phyloP scores from a whole-genome alignment of 371 early-diverging fungal species.

The Mucor plumbeus region DNA sequence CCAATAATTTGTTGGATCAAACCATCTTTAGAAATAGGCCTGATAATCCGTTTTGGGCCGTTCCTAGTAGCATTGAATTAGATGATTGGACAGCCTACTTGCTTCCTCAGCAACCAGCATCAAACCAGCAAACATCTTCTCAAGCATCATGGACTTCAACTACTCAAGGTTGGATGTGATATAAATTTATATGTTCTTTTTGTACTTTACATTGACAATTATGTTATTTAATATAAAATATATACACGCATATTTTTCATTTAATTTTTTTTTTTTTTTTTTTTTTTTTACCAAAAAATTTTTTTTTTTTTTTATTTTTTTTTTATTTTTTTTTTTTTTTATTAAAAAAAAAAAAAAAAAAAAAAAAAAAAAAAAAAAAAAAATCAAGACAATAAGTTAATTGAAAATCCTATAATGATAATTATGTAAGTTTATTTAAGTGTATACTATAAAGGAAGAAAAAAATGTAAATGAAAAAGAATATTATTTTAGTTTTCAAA shows the following conservation, averaged over 20 bases:
- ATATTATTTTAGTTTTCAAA: constrained; percentile 34
- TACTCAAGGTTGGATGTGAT: constrained; percentile 14
- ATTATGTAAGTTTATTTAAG: neutral
- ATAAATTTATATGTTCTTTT: neutral
- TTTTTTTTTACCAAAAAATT: too few relatives aligned
- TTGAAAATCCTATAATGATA: neutral
- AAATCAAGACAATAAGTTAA: too few relatives aligned
- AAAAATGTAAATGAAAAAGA: neutral
- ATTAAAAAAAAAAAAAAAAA: too few relatives aligned
- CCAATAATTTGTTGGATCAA: constrained; percentile 15
- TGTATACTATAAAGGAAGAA: neutral
- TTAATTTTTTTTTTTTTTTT: too few relatives aligned
- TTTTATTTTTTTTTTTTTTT: too few relatives aligned
- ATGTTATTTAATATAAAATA: too few relatives aligned
- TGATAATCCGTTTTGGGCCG: constrained; percentile 56
- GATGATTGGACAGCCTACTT: constrained; percentile 54
- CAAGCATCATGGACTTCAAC: constrained; percentile 8
- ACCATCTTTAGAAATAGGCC: constrained; percentile 46
- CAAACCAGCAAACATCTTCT: neutral
- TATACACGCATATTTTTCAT: too few relatives aligned
- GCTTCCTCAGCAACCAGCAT: constrained; percentile 25
- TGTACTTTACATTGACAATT: too few relatives aligned
- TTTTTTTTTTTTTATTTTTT: too few relatives aligned
- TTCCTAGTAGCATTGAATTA: constrained; percentile 52
- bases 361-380: too few relatives aligned